Evolutionary conservation across 2,329 filamentous ascomycete genomes (phyloP).

Genomic region (Xenosphaeropsis pyriputrescens): DNA sequence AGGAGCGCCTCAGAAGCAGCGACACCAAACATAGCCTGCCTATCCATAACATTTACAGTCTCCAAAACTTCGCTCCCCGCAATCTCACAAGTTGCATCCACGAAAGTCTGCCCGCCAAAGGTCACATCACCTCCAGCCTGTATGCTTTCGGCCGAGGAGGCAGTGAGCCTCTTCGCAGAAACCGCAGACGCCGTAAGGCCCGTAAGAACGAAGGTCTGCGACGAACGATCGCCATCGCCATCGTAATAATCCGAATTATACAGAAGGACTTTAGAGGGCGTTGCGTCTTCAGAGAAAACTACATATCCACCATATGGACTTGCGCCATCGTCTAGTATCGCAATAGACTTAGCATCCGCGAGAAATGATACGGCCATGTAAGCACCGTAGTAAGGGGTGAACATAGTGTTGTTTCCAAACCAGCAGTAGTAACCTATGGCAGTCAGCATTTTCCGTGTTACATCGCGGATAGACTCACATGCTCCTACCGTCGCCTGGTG

Average conservation of each 20-base stretch:
- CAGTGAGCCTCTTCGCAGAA: conserved; percentile 12
- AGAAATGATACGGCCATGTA: conserved; percentile 12
- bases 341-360: conserved; percentile 10
- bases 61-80: too few relatives aligned
- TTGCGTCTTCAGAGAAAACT: conserved; percentile 7
- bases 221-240: conserved; percentile 8
- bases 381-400: conserved; percentile 15
- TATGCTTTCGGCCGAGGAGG: not conserved
- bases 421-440: conserved; percentile 11
- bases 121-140: too few relatives aligned
- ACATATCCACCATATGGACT: conserved; percentile 11
- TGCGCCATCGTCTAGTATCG: conserved; percentile 8
- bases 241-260: conserved; percentile 14
- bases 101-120: too few relatives aligned
- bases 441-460: too few relatives aligned
- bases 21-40: too few relatives aligned
- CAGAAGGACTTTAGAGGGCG: conserved; percentile 8
- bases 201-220: conserved; percentile 8
- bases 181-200: conserved; percentile 5
- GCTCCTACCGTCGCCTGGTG: conserved; percentile 15
- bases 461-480: conserved; percentile 1
- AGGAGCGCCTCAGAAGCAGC: too few relatives aligned
- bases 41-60: too few relatives aligned
- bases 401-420: conserved; percentile 13
- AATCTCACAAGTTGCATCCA: too few relatives aligned